Evolutionary conservation across 2,329 filamentous ascomycete genomes (phyloP).

Genomic region (Chalaropsis ovoidea): DNA sequence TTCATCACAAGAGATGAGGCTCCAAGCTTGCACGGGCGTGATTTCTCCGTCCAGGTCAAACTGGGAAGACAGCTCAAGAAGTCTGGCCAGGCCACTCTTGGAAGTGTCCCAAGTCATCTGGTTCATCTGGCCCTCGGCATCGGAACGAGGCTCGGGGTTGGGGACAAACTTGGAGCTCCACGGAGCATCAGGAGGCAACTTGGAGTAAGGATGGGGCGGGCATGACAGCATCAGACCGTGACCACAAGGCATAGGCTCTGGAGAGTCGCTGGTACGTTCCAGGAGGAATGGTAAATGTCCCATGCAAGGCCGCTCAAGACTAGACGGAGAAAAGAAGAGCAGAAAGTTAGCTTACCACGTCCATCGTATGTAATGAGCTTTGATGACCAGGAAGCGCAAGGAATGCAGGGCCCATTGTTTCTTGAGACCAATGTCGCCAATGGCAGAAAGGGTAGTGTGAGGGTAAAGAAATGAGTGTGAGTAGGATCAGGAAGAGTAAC

Average conservation of each 20-base stretch:
- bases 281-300: conserved; percentile 75
- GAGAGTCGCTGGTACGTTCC: conserved; percentile 34
- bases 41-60: conserved; percentile 81
- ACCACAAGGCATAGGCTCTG: conserved; percentile 54
- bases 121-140: conserved; percentile 36
- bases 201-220: conserved; percentile 56
- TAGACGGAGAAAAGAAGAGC: conserved; percentile 38
- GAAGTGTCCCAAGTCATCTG: conserved; percentile 71
- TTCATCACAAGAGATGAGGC: conserved; percentile 64
- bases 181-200: conserved; percentile 42
- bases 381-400: conserved; percentile 2
- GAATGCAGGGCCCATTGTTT: background rate
- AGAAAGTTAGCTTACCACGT: conserved; percentile 19
- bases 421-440: background rate
- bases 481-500: background rate
- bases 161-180: conserved; percentile 41
- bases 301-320: conserved; percentile 87
- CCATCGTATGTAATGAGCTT: conserved; percentile 11
- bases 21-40: conserved; percentile 92
- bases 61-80: conserved; percentile 74
- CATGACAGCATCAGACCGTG: conserved; percentile 91
- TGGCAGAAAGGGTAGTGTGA: background rate
- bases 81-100: conserved; percentile 64
- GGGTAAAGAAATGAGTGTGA: background rate
- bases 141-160: conserved; percentile 27